Percentiles rank a stretch among this genome's conserved stretches.
These are phyloP conservation scores for Cerioporus squamosus DNA, from an alignment of 1,284 basidiomycete species.

Conservation along the genomic window DNA sequence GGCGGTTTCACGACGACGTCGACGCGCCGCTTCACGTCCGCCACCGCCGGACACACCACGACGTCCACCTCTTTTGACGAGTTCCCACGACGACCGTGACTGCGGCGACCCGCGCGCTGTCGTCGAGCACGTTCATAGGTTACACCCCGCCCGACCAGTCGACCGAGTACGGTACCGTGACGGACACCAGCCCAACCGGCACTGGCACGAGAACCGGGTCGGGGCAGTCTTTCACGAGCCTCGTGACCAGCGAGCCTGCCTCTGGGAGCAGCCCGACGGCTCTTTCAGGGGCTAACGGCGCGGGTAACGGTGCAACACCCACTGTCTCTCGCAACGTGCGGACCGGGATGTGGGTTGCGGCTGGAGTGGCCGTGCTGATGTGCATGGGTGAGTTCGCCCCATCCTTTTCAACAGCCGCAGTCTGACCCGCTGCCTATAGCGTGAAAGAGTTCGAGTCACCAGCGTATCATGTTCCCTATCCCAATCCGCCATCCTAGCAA, in stretches of 20 bases:
- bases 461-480: too few species aligned
- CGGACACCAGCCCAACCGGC: background rate
- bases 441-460: too few species aligned
- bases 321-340: background rate
- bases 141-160: background rate
- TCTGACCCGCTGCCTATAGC: too few species aligned
- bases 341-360: too few species aligned
- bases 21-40: background rate
- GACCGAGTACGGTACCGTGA: background rate
- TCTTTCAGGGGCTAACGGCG: background rate
- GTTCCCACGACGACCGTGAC: too few species aligned
- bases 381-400: too few species aligned
- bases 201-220: background rate
- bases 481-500: too few species aligned
- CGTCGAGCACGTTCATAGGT: background rate
- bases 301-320: background rate
- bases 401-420: too few species aligned
- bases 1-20: constrained; percentile 5
- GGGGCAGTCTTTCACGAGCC: background rate
- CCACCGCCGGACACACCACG: background rate
- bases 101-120: too few species aligned
- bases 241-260: background rate
- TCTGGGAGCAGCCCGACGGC: background rate
- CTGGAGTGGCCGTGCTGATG: too few species aligned
- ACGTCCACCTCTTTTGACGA: background rate